Evolutionary conservation across 176 grass and related monocot species (phyloP).

Genomic region (Sorghum bicolor): DNA sequence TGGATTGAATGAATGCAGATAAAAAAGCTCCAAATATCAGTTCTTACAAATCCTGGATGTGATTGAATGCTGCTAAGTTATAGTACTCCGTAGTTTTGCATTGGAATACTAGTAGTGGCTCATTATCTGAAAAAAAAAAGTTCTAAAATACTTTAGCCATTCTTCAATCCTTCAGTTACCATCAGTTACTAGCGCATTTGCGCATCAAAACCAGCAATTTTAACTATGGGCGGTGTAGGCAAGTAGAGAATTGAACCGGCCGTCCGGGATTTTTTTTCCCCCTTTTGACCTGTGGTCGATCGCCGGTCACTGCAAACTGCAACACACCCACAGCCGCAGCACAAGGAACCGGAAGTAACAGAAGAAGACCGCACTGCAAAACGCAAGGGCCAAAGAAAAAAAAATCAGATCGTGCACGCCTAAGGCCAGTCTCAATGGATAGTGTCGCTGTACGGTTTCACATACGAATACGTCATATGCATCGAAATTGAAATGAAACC

Average conservation of each 20-base stretch:
- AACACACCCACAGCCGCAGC: background rate
- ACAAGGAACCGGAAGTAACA: background rate
- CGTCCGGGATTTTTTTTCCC: background rate
- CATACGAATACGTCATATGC: too few relatives aligned
- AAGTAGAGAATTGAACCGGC: background rate
- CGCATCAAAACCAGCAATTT: background rate
- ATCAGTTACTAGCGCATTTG: background rate
- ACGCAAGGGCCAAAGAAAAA: background rate
- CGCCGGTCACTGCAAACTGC: background rate
- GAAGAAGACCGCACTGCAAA: background rate
- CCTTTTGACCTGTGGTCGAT: background rate
- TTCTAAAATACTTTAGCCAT: background rate
- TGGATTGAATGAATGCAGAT: too few relatives aligned
- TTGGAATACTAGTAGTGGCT: background rate
- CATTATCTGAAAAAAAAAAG: background rate
- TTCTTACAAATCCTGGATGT: background rate
- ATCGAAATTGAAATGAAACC: too few relatives aligned
- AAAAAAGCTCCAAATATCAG: too few relatives aligned
- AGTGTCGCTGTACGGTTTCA: too few relatives aligned
- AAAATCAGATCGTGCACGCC: background rate
- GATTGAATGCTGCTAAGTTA: background rate
- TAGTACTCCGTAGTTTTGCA: background rate
- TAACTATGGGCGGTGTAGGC: background rate
- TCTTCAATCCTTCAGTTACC: conserved; percentile 2
- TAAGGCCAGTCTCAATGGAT: too few relatives aligned